Base-by-base conservation (phyloP, 805 yeast species). In the Komagataella ulmi region DNA sequence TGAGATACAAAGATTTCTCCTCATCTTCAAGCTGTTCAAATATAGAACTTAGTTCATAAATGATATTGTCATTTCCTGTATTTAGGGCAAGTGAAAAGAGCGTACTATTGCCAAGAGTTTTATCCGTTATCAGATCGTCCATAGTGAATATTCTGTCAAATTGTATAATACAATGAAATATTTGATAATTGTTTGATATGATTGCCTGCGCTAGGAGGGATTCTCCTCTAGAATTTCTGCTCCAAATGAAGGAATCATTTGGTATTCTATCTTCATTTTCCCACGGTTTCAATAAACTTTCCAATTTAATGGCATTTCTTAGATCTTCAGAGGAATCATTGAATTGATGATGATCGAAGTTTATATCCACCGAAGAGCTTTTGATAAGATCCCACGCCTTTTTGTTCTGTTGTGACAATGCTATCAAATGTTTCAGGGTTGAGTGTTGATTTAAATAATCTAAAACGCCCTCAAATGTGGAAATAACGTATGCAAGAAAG, bases 391-490 rank as follows among this genome's bases (percentile, higher is more conserved):
- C 58, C 83, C 89, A 83, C 44, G 83, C 67, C n/a, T 61, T 60
- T 46, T 63, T 62, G 62, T 87, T 88, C 1, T 59, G 60, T 2
- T 60, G 61, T 0, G 90, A 79, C 8, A 69, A 60, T 1, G 58
- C 53, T 3, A 66, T 59, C 49, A 84, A 63, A 3, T 64, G 61
- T 1, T 65, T 65, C 7, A 67, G 48, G 48, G 73, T 74, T 8
- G 61, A 63, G 5, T 54, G 51, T 44, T 73, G 65, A 40, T 66
- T 66, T n/a, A 88, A 69, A 59, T 84, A 91, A 52, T 69, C 78
- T 7, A 88, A 59, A 0, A 87, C 95, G 0, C 89, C 96, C 58
- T 89, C 96, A 47, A 89, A 70, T 5, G 96, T 88, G 47, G 96
- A 83, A 12, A 88, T 57, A 1, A 89, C 82, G 62, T 91, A 91